Evolutionary conservation across 2,329 filamentous ascomycete species (phyloP).

Genomic region (Aspergillus unguis): DNA sequence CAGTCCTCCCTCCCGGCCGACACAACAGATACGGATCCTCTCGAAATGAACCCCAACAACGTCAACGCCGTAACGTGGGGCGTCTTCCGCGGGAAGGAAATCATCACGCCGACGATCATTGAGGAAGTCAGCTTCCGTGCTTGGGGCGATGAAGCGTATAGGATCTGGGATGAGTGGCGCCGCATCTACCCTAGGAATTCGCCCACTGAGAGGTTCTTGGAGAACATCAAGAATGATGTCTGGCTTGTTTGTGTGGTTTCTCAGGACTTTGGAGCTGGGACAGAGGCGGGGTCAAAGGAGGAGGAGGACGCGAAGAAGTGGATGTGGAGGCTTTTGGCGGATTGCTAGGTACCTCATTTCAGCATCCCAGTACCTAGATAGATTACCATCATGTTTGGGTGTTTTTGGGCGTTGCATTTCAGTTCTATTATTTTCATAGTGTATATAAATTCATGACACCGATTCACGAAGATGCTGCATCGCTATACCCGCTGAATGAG

Average conservation of each 20-base stretch:
- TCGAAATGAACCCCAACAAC: slow-evolving; percentile 45
- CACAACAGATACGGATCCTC: slow-evolving; percentile 28
- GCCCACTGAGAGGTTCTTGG: slow-evolving; percentile 68
- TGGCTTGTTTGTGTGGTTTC: slow-evolving; percentile 77
- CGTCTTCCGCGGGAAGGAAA: slow-evolving; percentile 91
- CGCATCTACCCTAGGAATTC: slow-evolving; percentile 76
- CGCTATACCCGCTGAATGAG: too few species aligned
- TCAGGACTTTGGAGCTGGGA: slow-evolving; percentile 45
- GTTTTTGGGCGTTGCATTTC: too few species aligned
- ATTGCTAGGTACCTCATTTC: slow-evolving; percentile 18
- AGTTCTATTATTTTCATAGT: neutral
- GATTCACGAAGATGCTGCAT: too few species aligned
- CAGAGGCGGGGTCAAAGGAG: slow-evolving; percentile 35
- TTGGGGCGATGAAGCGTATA: slow-evolving; percentile 94
- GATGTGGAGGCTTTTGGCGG: slow-evolving; percentile 40
- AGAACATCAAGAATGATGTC: slow-evolving; percentile 62
- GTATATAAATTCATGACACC: slow-evolving; percentile 5
- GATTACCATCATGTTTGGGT: too few species aligned
- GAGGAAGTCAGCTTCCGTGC: slow-evolving; percentile 90
- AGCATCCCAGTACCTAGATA: neutral
- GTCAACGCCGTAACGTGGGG: slow-evolving; percentile 98
- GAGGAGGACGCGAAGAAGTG: slow-evolving; percentile 39
- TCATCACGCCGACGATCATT: slow-evolving; percentile 93
- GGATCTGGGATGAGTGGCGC: slow-evolving; percentile 92
- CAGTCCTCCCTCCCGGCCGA: slow-evolving; percentile 52